Evolutionary conservation across 345 rosid genomes (phyloP).

Genomic region (Microcos paniculata): DNA sequence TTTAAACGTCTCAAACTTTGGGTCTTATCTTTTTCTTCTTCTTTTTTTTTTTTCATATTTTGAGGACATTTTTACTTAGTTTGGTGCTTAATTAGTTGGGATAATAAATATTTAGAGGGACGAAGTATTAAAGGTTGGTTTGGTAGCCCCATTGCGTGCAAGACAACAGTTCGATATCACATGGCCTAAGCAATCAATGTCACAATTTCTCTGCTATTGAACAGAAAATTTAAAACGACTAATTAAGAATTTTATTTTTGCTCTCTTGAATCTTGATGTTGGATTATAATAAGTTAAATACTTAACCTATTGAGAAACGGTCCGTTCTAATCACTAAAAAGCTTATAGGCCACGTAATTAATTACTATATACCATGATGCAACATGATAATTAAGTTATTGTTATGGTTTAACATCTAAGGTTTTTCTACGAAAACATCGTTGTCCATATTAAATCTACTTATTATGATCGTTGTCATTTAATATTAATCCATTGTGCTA

Average conservation of each 20-base stretch:
- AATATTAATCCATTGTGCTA: too few relatives aligned
- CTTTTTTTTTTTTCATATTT: not conserved
- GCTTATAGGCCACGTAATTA: too few relatives aligned
- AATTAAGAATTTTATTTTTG: not conserved
- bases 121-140: not conserved
- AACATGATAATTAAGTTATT: too few relatives aligned
- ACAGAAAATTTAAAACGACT: not conserved
- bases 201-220: not conserved
- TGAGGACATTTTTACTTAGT: not conserved
- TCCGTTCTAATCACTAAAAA: too few relatives aligned
- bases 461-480: too few relatives aligned
- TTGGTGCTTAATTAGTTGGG: not conserved
- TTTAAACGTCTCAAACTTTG: not conserved
- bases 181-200: not conserved
- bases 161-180: not conserved
- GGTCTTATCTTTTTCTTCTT: not conserved
- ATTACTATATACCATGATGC: too few relatives aligned
- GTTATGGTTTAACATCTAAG: too few relatives aligned
- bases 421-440: too few relatives aligned
- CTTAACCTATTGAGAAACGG: too few relatives aligned
- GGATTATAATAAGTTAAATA: too few relatives aligned
- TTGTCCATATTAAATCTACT: too few relatives aligned
- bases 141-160: not conserved
- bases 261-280: not conserved
- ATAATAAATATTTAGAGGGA: not conserved